A percentile compares a stretch with the other conserved stretches of the same genome.
These are phyloP conservation scores for Cladosporium cucumerinum DNA, from an alignment of 2,329 filamentous ascomycete species.

Conservation along the genomic window DNA sequence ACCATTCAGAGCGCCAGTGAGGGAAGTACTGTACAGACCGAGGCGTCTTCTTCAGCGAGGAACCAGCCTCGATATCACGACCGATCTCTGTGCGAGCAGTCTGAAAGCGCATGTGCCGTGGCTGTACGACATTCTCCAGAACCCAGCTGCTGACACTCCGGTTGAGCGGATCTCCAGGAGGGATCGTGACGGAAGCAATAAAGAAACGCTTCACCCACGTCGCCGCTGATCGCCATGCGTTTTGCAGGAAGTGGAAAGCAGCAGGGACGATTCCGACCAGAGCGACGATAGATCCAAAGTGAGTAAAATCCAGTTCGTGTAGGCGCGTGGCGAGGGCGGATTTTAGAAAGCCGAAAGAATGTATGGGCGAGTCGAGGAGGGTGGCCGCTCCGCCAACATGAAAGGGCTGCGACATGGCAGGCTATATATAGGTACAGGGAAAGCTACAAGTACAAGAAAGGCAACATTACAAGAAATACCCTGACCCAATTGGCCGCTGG, in stretches of 20 bases:
- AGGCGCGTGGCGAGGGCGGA: slow-evolving; percentile 19
- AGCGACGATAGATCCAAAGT: slow-evolving; percentile 26
- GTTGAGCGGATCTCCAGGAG: slow-evolving; percentile 25
- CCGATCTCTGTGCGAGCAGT: slow-evolving; percentile 25
- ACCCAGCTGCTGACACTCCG: slow-evolving; percentile 27
- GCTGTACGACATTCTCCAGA: slow-evolving; percentile 24
- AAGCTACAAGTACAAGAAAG: slow-evolving; percentile 8
- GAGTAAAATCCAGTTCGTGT: slow-evolving; percentile 24
- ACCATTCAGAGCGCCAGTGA: slow-evolving; percentile 25
- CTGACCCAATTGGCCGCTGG: neutral
- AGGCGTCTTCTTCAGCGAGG: slow-evolving; percentile 24
- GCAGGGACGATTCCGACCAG: slow-evolving; percentile 24
- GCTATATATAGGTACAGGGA: neutral
- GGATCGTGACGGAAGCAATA: slow-evolving; percentile 25
- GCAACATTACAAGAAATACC: slow-evolving; percentile 8
- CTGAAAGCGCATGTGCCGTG: slow-evolving; percentile 23
- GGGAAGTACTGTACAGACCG: slow-evolving; percentile 25
- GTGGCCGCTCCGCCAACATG: slow-evolving; percentile 23
- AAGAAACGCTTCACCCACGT: slow-evolving; percentile 26
- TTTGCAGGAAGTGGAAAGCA: slow-evolving; percentile 20
- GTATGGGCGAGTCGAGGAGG: slow-evolving; percentile 15
- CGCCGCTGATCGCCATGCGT: slow-evolving; percentile 22
- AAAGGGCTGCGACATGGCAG: slow-evolving; percentile 20
- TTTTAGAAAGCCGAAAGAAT: slow-evolving; percentile 20
- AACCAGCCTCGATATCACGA: slow-evolving; percentile 22